Conservation (phyloP, 331 rosid genomes). For the Prunus yedoensis region DNA sequence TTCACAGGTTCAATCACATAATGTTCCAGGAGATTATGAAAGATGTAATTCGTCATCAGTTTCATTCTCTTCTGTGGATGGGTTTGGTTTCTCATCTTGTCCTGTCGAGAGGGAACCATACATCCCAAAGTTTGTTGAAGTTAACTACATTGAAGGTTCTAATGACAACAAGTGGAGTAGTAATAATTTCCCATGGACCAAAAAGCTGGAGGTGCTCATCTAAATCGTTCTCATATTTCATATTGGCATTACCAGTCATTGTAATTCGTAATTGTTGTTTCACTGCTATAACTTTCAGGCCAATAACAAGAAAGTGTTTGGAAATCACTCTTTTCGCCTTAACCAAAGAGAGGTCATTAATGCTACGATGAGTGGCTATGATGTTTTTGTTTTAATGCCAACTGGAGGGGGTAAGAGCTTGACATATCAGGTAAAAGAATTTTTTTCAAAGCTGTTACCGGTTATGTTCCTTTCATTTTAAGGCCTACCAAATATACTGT, state of each 20-base stretch:
- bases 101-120: slow-evolving; percentile 73
- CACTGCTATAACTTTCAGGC: slow-evolving; percentile 46
- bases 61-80: slow-evolving; percentile 54
- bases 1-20: slow-evolving; percentile 45
- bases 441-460: slow-evolving; percentile 17
- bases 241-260: slow-evolving; percentile 18
- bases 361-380: slow-evolving; percentile 94
- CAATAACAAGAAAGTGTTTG: slow-evolving; percentile 86
- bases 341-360: slow-evolving; percentile 97
- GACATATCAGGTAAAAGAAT: slow-evolving; percentile 84
- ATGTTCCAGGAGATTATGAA: slow-evolving; percentile 46
- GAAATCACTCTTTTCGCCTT: slow-evolving; percentile 96
- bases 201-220: slow-evolving; percentile 69
- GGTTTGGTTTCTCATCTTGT: slow-evolving; percentile 48
- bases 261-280: slow-evolving; percentile 14
- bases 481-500: slow-evolving; percentile 15
- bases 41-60: slow-evolving; percentile 36
- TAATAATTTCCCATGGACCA: slow-evolving; percentile 72
- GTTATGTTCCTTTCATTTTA: slow-evolving; percentile 16
- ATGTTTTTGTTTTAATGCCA: slow-evolving; percentile 98
- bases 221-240: slow-evolving; percentile 26
- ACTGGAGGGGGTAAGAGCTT: slow-evolving; percentile 98
- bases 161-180: slow-evolving; percentile 79
- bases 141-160: slow-evolving; percentile 89
- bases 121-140: slow-evolving; percentile 73